Base-by-base conservation (phyloP, 2,329 filamentous ascomycete genomes). In the Pseudophaeomoniella oleicola region DNA sequence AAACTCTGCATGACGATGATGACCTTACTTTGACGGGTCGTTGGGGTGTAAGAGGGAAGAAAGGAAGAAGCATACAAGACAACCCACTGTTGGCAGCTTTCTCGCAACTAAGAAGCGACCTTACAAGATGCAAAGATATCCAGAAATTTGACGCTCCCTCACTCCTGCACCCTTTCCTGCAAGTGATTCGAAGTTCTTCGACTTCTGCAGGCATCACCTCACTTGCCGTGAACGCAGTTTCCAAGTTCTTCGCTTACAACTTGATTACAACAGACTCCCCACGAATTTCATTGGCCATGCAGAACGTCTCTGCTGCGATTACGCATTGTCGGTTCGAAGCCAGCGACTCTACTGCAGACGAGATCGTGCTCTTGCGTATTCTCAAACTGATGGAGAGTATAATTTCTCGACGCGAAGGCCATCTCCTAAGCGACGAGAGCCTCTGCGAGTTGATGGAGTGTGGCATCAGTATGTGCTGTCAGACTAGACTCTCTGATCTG, bases 391-490 rank as follows among this genome's bases (percentile, higher is more conserved):
- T 98, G 90, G 90, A 98, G 59, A 83, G 86, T 51, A 94, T 98
- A 81, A 79, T 98, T 50, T 92, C 87, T 12, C 84, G 90, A 0
- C 84, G 87, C 0, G 86, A 88, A 18, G 90, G 90, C 27, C 81
- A 92, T 46, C 75, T 96, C 9, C 66, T 98, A n/a, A 92, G 88
- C 40, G 90, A 98, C 50, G 88, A 96, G 62, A 96, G 88, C 53
- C 86, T 98, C 9, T 98, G 92, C 55, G 86, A 94, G 56, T 96
- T 98, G 86, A 96, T 98, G 88, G 90, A 94, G 56, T 88, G 86
- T 2, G 90, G 88, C 1, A 61, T 98, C 46, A 94, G 86, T 52
- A 96, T 98, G 66, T 98, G 90, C 64, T 98, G 88, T 44, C 87
- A 96, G 52, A 75, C 83, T 38, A 76, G 88, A 38, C 77, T 96